Evolutionary conservation across 75 land plant species (phyloP).

Genomic region (Pinus albicaulis): DNA sequence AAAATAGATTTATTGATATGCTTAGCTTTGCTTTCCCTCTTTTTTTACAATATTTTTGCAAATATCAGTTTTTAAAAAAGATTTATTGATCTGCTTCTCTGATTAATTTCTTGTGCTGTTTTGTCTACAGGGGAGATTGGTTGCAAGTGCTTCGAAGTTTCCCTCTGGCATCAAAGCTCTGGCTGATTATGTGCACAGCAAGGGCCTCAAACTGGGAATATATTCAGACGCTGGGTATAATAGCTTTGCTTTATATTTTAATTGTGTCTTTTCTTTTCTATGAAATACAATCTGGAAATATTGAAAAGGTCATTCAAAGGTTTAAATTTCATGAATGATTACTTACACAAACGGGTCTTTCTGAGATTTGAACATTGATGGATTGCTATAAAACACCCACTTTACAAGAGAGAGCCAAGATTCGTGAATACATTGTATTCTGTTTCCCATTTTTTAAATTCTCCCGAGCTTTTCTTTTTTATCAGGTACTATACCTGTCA

Average conservation of each 20-base stretch:
- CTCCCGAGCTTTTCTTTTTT: neutral
- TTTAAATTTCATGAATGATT: no score
- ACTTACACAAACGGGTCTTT: no score
- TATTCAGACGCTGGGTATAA: conserved; percentile 45
- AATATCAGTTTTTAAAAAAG: no score
- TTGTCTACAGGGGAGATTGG: conserved; percentile 23
- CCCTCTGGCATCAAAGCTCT: conserved; percentile 52
- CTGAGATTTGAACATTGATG: no score
- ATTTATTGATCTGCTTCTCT: no score
- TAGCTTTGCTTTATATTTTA: neutral
- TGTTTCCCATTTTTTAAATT: no score
- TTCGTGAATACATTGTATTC: no score
- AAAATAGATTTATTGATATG: no score
- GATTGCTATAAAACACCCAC: no score
- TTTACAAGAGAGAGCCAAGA: no score
- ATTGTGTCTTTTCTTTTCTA: neutral
- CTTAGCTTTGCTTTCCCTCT: no score
- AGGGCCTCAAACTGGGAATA: conserved; percentile 51
- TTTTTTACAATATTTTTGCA: no score
- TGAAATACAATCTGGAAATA: neutral
- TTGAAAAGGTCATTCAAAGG: neutral
- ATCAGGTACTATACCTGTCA: conserved; percentile 55
- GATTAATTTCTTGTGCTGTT: neutral
- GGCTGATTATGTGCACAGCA: conserved; percentile 53
- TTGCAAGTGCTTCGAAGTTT: conserved; percentile 28